Evolutionary conservation across 164 flowering plant species (phyloP).

Genomic region (Magnolia officinalis): DNA sequence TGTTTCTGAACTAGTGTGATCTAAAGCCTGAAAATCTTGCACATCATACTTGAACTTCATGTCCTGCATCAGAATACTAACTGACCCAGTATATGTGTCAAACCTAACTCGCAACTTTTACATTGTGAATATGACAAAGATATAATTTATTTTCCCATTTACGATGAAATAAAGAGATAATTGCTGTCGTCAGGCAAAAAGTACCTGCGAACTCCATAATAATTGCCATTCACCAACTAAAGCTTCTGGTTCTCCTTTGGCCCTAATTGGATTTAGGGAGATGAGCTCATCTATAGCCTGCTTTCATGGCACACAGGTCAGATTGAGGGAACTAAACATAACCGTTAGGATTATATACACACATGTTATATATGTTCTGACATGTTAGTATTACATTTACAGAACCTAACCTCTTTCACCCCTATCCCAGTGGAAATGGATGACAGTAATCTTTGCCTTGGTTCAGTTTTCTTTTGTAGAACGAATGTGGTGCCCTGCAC

Average conservation of each 20-base stretch:
- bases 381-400: background rate
- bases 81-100: too few species aligned
- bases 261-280: constrained; percentile 25
- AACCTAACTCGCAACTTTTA: too few species aligned
- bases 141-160: background rate
- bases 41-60: too few species aligned
- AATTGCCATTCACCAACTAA: constrained; percentile 77
- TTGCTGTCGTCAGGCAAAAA: background rate
- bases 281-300: constrained; percentile 78
- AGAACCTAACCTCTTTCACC: constrained; percentile 53
- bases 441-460: constrained; percentile 69
- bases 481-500: constrained; percentile 99
- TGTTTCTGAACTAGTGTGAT: too few species aligned
- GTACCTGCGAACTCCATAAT: constrained; percentile 93
- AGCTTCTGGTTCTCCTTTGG: constrained; percentile 46
- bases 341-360: background rate
- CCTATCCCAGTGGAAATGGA: constrained; percentile 55
- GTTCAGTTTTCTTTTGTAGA: constrained; percentile 81
- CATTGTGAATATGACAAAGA: too few species aligned
- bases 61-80: too few species aligned
- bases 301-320: background rate
- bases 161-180: background rate
- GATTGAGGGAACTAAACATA: background rate
- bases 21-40: too few species aligned
- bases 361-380: background rate